phyloP scores from a whole-genome alignment of 768 basidiomycete genomes.

The Dendrothele bispora region DNA sequence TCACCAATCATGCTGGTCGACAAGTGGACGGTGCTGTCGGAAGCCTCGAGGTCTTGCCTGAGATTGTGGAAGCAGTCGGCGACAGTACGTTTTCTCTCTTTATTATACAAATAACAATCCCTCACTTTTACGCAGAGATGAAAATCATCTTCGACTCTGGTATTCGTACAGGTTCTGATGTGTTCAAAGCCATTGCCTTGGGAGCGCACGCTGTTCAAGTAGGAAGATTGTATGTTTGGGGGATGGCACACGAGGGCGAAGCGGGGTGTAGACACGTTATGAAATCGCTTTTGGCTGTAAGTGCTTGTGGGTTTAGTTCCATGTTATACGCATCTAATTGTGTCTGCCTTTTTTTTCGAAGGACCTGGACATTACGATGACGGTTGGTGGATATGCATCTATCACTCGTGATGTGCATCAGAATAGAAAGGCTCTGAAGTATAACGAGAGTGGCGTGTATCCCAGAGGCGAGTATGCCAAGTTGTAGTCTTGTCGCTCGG shows the following conservation, averaged over 20 bases:
- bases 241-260: constrained; percentile 52
- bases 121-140: constrained; percentile 31
- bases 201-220: constrained; percentile 54
- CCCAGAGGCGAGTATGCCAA: constrained; percentile 5
- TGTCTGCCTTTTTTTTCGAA: constrained; percentile 6
- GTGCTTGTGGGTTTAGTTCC: constrained; percentile 9
- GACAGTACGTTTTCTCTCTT: constrained; percentile 32
- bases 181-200: constrained; percentile 58
- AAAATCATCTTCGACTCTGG: constrained; percentile 57
- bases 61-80: constrained; percentile 50
- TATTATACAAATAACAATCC: not conserved
- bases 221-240: constrained; percentile 51
- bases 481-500: too few relatives aligned
- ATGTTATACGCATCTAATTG: not conserved
- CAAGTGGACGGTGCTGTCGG: constrained; percentile 59
- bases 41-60: constrained; percentile 49
- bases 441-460: constrained; percentile 4
- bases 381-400: constrained; percentile 38
- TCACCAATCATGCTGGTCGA: constrained; percentile 55
- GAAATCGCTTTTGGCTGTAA: constrained; percentile 46
- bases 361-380: constrained; percentile 45
- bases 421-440: constrained; percentile 8
- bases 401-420: constrained; percentile 24
- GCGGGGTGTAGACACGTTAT: constrained; percentile 54
- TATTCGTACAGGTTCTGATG: constrained; percentile 47